Base-by-base conservation (phyloP, 768 basidiomycete species). In the Phaeolepiota aurea region DNA sequence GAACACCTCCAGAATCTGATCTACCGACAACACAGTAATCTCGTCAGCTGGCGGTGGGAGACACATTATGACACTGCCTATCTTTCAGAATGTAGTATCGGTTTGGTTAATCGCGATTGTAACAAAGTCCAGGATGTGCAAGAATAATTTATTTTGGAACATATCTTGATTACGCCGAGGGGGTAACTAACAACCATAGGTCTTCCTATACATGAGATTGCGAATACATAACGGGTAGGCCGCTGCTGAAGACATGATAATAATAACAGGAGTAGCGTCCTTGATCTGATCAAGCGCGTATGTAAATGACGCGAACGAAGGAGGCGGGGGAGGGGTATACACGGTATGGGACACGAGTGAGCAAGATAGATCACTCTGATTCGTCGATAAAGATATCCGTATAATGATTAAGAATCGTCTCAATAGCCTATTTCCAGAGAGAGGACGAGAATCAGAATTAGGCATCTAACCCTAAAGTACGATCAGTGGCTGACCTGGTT, bases 371-470 rank as follows among this genome's bases (percentile, higher is more conserved):
- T 36, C 25, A 68, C 38, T 85, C 85, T 47, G 70, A 63, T 57
- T 91, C 93, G 51, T 94, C 93, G 48, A 97, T 85, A 62, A 98
- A 98, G 54, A 98, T 98, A 67, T 96, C 93, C 43, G 76, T 79
- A 62, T 91, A 98, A 56, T 93, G 91, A 53, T 83, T 80, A 49
- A 98, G 68, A 53, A 98, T 94, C 3, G 91, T 97, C 62, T 97
- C 93, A 49, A 98, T 79, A 20, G 91, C 92, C 89, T 94, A 54
- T 14, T 35, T 35, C 40, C 12, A 47, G 33, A 25, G 23, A 35
- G 32, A 10, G 7, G 7, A 7, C 25, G 7, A 7, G n/a, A 28
- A n/a, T 28, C 25, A 28, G 25, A 7, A 7, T 28, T 28, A n/a
- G 7, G 25, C 25, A 28, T 7, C 25, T 7, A n/a, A 11, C 35